Evolutionary conservation across 345 rosid species (phyloP), one percentile per base, ranked within the genome.

Genomic region (Brassica incana): DNA sequence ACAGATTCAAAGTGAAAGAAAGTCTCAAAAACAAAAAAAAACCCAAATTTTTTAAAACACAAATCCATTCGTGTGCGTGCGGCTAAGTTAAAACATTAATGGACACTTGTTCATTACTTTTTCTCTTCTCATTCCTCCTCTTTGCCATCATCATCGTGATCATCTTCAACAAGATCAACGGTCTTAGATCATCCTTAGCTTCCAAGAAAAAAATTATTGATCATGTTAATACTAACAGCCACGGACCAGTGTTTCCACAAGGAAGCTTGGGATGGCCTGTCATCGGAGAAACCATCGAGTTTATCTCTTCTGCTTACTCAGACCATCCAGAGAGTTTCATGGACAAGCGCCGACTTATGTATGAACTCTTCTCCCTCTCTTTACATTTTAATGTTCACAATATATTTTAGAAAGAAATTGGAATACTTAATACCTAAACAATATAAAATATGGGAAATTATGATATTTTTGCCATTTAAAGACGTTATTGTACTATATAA

Each of bases 231-330:
- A 43, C 69, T 50, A 66, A 52, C 8, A 20, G 65, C 71, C 52
- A 77, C 5, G 69, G 35, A 58, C 58, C 48, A 20, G 65, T 33
- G 18, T 87, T 88, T 80, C 99, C 98, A 63, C 77, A 74, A 2
- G 99, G 99, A 62, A 83, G 84, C 72, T 86, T 88, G 32, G 98
- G 99, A 56, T 93, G 96, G 97, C 99, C 99, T 29, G 63, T 95
- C 50, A 0, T 93, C 64, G 98, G 99, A 1, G 99, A 95, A 84
- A 90, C 98, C 75, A 82, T 95, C 14, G 97, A 95, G 74, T 95
- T 93, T 88, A 23, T 95, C 60, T 81, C 93, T 20, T 88, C 84
- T 82, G 98, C 97, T 64, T 91, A 86, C 85, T 86, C 98, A 0
- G 94, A 93, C 87, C 88, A 83, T 62, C 99, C 99, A 0, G 98